phyloP scores from a whole-genome alignment of 2,329 filamentous ascomycete species.

The Colletotrichum chrysophilum region DNA sequence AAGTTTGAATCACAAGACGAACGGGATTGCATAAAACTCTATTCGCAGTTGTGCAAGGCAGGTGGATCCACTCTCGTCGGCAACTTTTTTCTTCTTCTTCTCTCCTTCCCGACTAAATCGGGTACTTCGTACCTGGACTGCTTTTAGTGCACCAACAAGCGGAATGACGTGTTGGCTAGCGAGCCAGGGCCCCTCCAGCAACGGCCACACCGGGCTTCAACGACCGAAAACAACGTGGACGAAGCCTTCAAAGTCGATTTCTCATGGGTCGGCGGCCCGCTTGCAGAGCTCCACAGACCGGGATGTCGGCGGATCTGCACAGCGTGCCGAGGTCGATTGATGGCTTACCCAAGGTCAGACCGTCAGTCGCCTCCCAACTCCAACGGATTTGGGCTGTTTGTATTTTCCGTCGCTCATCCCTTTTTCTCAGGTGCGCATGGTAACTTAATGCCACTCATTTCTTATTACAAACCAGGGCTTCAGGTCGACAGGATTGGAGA shows the following conservation, averaged over 20 bases:
- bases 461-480: slow-evolving; percentile 8
- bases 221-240: background rate
- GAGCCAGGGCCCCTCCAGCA: background rate
- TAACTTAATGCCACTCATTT: background rate
- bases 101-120: background rate
- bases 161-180: slow-evolving; percentile 7
- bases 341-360: background rate
- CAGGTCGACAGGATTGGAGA: background rate
- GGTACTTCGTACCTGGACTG: background rate
- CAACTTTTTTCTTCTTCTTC: background rate
- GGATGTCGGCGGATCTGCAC: slow-evolving; percentile 4
- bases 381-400: slow-evolving; percentile 9
- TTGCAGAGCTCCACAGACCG: background rate
- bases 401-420: background rate
- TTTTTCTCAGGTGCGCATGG: background rate
- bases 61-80: background rate
- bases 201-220: background rate
- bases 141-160: background rate
- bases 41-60: background rate
- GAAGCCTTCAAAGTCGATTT: background rate
- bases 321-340: slow-evolving; percentile 16
- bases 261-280: background rate
- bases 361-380: background rate
- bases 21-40: background rate
- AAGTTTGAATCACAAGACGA: background rate